Conservation (phyloP, 2,329 filamentous ascomycete genomes). For the Fusarium tuaranense region DNA sequence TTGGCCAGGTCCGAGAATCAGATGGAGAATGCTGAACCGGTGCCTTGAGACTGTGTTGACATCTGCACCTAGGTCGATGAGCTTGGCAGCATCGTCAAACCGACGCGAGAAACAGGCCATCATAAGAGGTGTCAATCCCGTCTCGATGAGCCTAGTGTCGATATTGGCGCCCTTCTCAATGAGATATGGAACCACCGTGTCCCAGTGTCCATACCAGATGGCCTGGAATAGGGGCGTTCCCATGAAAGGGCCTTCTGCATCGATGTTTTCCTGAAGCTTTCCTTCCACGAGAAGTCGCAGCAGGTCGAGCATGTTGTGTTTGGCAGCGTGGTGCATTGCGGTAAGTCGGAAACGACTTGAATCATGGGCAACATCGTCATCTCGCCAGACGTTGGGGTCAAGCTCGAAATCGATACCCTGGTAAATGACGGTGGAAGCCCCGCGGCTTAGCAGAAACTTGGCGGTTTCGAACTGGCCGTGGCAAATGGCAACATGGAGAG, state of each 20-base stretch:
- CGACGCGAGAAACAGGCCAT: slow-evolving; percentile 44
- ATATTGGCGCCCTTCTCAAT: slow-evolving; percentile 43
- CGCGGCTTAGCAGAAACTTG: slow-evolving; percentile 38
- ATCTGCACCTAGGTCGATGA: slow-evolving; percentile 41
- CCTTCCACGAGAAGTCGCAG: slow-evolving; percentile 34
- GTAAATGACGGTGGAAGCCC: slow-evolving; percentile 41
- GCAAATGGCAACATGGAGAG: slow-evolving; percentile 44
- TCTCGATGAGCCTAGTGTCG: slow-evolving; percentile 41
- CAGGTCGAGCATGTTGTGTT: slow-evolving; percentile 33
- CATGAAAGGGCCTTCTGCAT: slow-evolving; percentile 43
- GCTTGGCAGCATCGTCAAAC: slow-evolving; percentile 42
- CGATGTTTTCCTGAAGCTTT: slow-evolving; percentile 33
- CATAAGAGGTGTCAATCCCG: slow-evolving; percentile 43
- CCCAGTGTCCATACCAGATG: slow-evolving; percentile 44
- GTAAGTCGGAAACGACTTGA: slow-evolving; percentile 39
- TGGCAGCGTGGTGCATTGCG: slow-evolving; percentile 43
- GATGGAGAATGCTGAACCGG: slow-evolving; percentile 43
- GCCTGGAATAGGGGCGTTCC: slow-evolving; percentile 44
- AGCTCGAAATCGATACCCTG: slow-evolving; percentile 43
- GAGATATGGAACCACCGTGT: slow-evolving; percentile 42
- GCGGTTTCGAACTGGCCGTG: slow-evolving; percentile 40
- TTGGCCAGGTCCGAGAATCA: slow-evolving; percentile 42
- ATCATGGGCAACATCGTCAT: slow-evolving; percentile 34
- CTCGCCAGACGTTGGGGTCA: slow-evolving; percentile 35
- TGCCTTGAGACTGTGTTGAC: slow-evolving; percentile 40